phyloP scores from a whole-genome alignment of 768 basidiomycete species.

The Russula earlei region DNA sequence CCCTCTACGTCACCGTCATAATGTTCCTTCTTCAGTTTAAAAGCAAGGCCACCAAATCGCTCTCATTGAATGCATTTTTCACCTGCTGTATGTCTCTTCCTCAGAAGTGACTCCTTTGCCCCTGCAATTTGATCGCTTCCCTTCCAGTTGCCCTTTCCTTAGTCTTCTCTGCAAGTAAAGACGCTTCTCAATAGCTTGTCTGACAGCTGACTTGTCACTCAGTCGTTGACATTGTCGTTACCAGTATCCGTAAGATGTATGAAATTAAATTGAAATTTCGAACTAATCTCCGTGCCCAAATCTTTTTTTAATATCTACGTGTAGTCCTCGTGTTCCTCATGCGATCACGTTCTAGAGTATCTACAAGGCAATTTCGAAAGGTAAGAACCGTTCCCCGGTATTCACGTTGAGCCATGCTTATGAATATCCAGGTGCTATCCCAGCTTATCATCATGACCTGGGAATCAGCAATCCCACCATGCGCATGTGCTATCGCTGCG shows the following conservation, averaged over 20 bases:
- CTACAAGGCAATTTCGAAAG: conserved; percentile 5
- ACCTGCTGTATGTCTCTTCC: conserved; percentile 5
- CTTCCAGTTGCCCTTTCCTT: not conserved
- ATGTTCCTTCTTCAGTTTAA: not conserved
- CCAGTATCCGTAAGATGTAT: conserved; percentile 5
- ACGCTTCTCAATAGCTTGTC: not conserved
- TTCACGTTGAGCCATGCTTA: not conserved
- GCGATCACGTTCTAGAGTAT: not conserved
- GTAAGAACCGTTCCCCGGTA: not conserved
- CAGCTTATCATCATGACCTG: conserved; percentile 22
- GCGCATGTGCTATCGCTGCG: conserved; percentile 22
- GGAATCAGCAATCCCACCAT: conserved; percentile 26
- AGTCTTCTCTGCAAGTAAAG: conserved; percentile 3
- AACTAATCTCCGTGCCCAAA: not conserved
- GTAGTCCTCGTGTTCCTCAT: conserved; percentile 11
- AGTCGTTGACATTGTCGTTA: conserved; percentile 9
- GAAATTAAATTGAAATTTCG: not conserved
- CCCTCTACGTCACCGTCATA: not conserved
- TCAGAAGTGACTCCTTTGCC: too few species aligned
- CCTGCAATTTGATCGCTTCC: not conserved
- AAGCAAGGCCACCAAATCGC: not conserved
- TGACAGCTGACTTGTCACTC: not conserved
- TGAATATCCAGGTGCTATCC: not conserved
- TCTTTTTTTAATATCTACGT: too few species aligned
- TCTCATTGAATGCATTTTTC: not conserved